These are phyloP conservation scores for Endoconidiophora polonica DNA, from an alignment of 2,329 filamentous ascomycete genomes.

Conservation along the genomic window DNA sequence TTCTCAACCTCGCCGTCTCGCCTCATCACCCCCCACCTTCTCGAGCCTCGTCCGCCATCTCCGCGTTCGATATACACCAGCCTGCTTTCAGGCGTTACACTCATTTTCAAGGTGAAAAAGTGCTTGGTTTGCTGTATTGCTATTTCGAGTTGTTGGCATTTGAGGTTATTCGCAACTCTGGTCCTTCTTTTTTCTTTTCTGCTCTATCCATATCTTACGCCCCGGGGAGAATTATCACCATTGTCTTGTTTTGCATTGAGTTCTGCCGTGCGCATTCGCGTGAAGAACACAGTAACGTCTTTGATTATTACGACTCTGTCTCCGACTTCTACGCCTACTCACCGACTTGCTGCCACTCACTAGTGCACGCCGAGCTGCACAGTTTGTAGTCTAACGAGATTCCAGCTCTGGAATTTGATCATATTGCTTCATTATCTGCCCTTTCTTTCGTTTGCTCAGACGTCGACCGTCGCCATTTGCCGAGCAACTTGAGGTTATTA, in stretches of 20 bases:
- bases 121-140: too few species aligned
- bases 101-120: slow-evolving; percentile 25
- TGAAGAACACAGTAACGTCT: neutral
- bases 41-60: slow-evolving; percentile 14
- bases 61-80: slow-evolving; percentile 16
- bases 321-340: neutral
- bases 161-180: neutral
- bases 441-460: too few species aligned
- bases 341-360: neutral
- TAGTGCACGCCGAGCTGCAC: too few species aligned
- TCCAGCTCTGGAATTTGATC: neutral
- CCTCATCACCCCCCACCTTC: neutral
- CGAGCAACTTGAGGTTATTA: too few species aligned
- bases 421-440: too few species aligned
- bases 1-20: slow-evolving; percentile 1
- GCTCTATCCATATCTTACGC: neutral
- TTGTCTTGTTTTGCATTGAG: too few species aligned
- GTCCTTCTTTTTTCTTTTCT: neutral
- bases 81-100: slow-evolving; percentile 41
- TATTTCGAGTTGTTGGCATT: neutral
- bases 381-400: neutral
- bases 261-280: too few species aligned
- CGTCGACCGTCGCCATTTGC: too few species aligned
- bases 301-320: neutral
- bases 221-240: too few species aligned